Evolutionary conservation across 345 rosid species (phyloP).

Genomic region (Aquilaria malaccensis): DNA sequence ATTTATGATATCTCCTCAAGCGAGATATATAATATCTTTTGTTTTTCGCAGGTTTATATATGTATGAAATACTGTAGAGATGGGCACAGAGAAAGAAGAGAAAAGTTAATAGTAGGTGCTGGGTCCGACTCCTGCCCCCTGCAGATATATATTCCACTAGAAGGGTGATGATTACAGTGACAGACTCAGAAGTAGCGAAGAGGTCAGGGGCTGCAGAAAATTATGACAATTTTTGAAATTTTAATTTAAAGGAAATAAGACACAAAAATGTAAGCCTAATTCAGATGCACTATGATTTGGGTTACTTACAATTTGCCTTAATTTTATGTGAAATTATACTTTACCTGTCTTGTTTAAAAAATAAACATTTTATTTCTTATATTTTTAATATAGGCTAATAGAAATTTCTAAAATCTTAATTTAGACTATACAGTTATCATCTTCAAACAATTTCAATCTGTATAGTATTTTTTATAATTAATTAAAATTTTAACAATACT

Average conservation of each 20-base stretch:
- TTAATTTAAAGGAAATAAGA: slow-evolving; percentile 10
- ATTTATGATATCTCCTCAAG: slow-evolving; percentile 12
- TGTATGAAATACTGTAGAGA: slow-evolving; percentile 15
- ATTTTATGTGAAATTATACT: background rate
- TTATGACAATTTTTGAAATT: slow-evolving; percentile 6
- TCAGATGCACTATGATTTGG: slow-evolving; percentile 21
- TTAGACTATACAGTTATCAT: too few relatives aligned
- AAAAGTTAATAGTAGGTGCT: slow-evolving; percentile 11
- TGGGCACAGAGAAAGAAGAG: slow-evolving; percentile 14
- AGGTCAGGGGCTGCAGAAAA: slow-evolving; percentile 16
- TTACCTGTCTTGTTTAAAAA: background rate
- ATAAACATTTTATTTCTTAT: too few relatives aligned
- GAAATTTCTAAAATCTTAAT: too few relatives aligned
- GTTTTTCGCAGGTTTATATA: slow-evolving; percentile 26
- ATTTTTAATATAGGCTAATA: too few relatives aligned
- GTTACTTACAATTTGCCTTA: slow-evolving; percentile 21
- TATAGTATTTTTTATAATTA: too few relatives aligned
- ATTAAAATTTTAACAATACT: too few relatives aligned
- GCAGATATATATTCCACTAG: slow-evolving; percentile 22
- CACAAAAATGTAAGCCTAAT: slow-evolving; percentile 20
- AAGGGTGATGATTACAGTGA: slow-evolving; percentile 59
- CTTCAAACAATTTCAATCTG: too few relatives aligned
- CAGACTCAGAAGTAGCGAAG: slow-evolving; percentile 28
- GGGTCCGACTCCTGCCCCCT: slow-evolving; percentile 6
- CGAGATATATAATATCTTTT: slow-evolving; percentile 14